phyloP scores from a whole-genome alignment of 805 yeast genomes.

The Schwanniomyces occidentalis region DNA sequence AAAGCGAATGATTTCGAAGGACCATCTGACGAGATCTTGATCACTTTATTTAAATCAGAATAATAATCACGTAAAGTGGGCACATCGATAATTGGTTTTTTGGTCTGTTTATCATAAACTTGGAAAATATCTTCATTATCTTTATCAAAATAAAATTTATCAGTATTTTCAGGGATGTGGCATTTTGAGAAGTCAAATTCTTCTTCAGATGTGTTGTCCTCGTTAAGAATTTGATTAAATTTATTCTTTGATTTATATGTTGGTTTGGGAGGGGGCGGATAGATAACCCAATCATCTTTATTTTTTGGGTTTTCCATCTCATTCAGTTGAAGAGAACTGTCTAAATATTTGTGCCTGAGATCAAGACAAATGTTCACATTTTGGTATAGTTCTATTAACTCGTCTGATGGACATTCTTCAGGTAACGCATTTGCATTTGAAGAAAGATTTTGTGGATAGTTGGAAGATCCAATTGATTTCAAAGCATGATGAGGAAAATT shows the following conservation, averaged over 20 bases:
- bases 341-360: conserved; percentile 74
- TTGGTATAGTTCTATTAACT: conserved; percentile 60
- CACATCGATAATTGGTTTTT: conserved; percentile 49
- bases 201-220: conserved; percentile 37
- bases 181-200: conserved; percentile 61
- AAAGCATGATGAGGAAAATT: conserved; percentile 16
- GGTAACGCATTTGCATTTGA: conserved; percentile 25
- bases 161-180: conserved; percentile 52
- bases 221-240: conserved; percentile 45
- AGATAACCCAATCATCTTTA: conserved; percentile 66
- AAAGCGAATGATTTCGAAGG: conserved; percentile 97
- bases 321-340: conserved; percentile 62
- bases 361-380: conserved; percentile 68
- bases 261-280: conserved; percentile 94
- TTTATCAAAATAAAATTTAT: conserved; percentile 39
- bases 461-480: conserved; percentile 17
- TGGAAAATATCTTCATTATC: conserved; percentile 73
- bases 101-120: conserved; percentile 42
- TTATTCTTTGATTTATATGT: conserved; percentile 62
- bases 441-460: conserved; percentile 12
- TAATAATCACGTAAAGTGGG: conserved; percentile 89
- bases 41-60: conserved; percentile 73
- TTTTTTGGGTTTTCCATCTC: conserved; percentile 86
- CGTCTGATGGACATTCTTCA: conserved; percentile 65
- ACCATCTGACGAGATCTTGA: conserved; percentile 84